Conservation (phyloP, 208 protist genomes). For the Porcisia deanei region DNA sequence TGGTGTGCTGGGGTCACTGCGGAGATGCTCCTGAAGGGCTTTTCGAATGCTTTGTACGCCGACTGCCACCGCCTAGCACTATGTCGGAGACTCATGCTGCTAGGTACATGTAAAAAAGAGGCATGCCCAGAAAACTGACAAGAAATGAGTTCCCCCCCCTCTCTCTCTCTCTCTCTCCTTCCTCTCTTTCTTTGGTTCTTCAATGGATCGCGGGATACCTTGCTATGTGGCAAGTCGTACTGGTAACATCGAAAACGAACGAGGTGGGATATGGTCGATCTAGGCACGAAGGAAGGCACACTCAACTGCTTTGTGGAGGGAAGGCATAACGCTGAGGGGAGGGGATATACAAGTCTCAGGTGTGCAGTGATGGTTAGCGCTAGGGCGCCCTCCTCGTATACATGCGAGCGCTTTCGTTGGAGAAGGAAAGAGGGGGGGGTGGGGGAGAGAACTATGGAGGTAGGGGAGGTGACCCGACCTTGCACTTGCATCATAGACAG, state of each 20-base stretch:
- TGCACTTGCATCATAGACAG: too few relatives aligned
- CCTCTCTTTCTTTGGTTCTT: too few relatives aligned
- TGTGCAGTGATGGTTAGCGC: neutral
- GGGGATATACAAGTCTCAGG: too few relatives aligned
- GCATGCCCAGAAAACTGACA: neutral
- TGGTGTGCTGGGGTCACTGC: neutral
- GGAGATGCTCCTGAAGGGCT: neutral
- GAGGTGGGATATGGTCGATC: neutral
- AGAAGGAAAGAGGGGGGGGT: neutral
- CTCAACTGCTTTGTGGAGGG: neutral
- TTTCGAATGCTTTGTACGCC: neutral
- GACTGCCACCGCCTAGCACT: neutral
- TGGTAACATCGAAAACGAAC: neutral
- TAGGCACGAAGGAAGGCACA: neutral
- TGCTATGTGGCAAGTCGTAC: too few relatives aligned
- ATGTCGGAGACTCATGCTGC: slow-evolving; percentile 7
- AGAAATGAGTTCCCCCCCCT: neutral
- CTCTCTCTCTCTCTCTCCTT: too few relatives aligned
- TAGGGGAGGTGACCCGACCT: too few relatives aligned
- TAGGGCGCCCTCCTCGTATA: neutral
- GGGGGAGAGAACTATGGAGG: neutral
- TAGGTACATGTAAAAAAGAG: neutral
- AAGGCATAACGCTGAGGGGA: neutral
- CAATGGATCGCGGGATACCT: neutral
- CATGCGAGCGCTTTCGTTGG: neutral